Evolutionary conservation across 2,329 filamentous ascomycete species (phyloP), one percentile per base, ranked within the genome.

Genomic region (Cladophialophora chaetospira): DNA sequence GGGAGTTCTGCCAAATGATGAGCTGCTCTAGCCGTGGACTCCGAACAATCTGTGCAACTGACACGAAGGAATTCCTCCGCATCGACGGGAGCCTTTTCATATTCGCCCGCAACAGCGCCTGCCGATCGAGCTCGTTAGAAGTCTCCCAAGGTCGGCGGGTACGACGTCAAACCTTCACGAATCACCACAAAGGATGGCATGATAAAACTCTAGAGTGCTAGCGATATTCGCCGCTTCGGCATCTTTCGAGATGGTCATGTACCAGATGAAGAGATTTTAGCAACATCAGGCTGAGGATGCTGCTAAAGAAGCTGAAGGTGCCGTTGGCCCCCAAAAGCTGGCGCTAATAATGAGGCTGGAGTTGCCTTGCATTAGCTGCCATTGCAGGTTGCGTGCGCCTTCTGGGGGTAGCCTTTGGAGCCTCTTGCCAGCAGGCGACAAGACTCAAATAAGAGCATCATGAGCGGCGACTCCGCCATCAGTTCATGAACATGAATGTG

Each of bases 1-100:
- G 53, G 11, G 28, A 38, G 2, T 31, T 50, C 54, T 57, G 26
- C n/a, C 33, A 26, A 53, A 28, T 1, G 38, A 6, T 57, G 21
- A 43, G 40, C 42, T 42, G 3, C 36, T 4, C n/a, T 10, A 13
- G 17, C 1, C 26, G 15, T n/a, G 1, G 3, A 43, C 13, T 19
- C 23, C 9, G 6, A 5, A 29, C 28, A 2, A 2, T 15, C 17
- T 35, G 8, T 29, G 9, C 1, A 17, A 54, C 55, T 31, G 33
- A 40, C 50, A 11, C 17, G n/a, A n/a, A 54, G 38, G 33, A 50
- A 58, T 36, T 26, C 40, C 9, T 40, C 19, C 40, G 50, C 45
- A 9, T 36, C n/a, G 29, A 50, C 35, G 17, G 28, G 17, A 2
- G 3, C 13, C 15, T 54, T 44, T 19, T 53, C 11, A 38, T 48